These are phyloP conservation scores for Coemansia biformis DNA, from an alignment of 192 early-diverging fungal genomes.

Conservation along the genomic window DNA sequence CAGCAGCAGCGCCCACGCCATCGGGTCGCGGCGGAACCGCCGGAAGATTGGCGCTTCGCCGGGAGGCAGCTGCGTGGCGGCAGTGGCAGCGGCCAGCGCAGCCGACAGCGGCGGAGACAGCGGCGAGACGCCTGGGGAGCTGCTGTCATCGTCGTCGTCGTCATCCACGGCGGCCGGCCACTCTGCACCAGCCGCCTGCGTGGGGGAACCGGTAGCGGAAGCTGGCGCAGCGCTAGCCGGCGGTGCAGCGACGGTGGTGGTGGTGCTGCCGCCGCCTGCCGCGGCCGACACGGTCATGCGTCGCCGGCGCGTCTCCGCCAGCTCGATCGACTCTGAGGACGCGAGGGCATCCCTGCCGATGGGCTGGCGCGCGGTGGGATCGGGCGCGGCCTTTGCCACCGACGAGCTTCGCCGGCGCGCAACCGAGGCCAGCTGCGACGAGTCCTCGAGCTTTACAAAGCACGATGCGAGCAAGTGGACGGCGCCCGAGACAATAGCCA, in stretches of 20 bases:
- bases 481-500: constrained; percentile 47
- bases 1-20: constrained; percentile 36
- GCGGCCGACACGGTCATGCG: constrained; percentile 25
- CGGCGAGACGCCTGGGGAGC: no score
- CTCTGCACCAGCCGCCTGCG: no score
- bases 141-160: no score
- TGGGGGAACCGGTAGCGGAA: no score
- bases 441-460: constrained; percentile 23
- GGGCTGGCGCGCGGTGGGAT: background rate
- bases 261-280: background rate
- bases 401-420: constrained; percentile 17
- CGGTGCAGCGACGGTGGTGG: no score
- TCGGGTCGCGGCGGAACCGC: constrained; percentile 24
- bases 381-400: background rate
- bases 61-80: background rate
- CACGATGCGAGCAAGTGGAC: constrained; percentile 48
- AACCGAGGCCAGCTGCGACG: constrained; percentile 1
- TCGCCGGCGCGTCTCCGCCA: constrained; percentile 35
- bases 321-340: constrained; percentile 24
- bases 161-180: no score
- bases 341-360: background rate
- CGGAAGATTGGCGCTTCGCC: constrained; percentile 5
- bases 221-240: no score
- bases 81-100: background rate
- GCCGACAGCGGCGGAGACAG: no score